A percentile compares a stretch with the other conserved stretches of the same genome.
Conservation (phyloP, 2,329 filamentous ascomycete genomes). For the Exophiala alcalophila region DNA sequence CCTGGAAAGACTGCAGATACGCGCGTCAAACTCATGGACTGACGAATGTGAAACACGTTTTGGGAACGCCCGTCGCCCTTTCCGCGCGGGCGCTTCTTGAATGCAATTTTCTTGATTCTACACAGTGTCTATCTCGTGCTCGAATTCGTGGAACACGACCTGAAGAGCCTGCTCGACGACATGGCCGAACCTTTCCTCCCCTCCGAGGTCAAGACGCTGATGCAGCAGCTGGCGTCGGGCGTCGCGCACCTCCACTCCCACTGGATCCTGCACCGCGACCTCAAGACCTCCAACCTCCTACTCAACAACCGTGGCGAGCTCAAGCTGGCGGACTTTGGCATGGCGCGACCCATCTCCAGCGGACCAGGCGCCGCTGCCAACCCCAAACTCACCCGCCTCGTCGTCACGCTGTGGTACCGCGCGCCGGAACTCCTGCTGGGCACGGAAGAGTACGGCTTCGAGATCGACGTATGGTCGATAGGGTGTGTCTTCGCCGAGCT, state of each 20-base stretch:
- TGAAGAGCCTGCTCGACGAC: conserved; percentile 87
- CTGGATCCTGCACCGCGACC: conserved; percentile 89
- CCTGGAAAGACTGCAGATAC: conserved; percentile 40
- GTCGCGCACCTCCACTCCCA: conserved; percentile 81
- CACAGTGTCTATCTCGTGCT: conserved; percentile 85
- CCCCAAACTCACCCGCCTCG: conserved; percentile 79
- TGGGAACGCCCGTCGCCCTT: no score
- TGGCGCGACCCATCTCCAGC: conserved; percentile 85
- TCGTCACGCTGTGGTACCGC: conserved; percentile 97
- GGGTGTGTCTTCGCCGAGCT: conserved; percentile 96
- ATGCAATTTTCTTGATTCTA: conserved; percentile 28
- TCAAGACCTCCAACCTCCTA: conserved; percentile 90
- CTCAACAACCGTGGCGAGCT: conserved; percentile 93
- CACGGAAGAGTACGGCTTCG: conserved; percentile 66
- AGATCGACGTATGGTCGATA: conserved; percentile 92
- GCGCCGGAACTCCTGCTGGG: conserved; percentile 87
- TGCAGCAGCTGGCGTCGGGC: conserved; percentile 77
- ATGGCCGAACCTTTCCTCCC: conserved; percentile 92
- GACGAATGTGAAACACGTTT: no score
- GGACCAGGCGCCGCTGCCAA: no score
- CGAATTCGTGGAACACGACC: conserved; percentile 95
- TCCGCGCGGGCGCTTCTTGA: no score
- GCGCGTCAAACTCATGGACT: conserved; percentile 32
- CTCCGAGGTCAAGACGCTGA: conserved; percentile 86
- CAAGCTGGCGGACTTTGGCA: conserved; percentile 96